Conservation (phyloP, 148 eudicot genomes). For the Camellia japonica region DNA sequence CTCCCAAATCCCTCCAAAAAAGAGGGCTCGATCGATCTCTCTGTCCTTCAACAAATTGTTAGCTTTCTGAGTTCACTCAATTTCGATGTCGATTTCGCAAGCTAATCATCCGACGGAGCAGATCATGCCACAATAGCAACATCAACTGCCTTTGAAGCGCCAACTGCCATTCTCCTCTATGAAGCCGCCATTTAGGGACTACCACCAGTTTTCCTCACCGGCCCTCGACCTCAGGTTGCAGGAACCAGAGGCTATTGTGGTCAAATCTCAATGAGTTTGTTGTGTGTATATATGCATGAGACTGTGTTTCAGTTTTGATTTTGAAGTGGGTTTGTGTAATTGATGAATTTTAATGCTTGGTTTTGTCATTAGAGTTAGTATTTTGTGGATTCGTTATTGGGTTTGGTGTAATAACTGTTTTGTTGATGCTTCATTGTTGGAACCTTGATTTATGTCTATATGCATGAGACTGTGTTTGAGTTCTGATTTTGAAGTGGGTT, state of each 20-base stretch:
- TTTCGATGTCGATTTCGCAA: constrained; percentile 28
- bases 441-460: too few relatives aligned
- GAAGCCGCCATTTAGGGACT: constrained; percentile 73
- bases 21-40: constrained; percentile 18
- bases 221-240: constrained; percentile 15
- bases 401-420: too few relatives aligned
- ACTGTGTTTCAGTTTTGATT: background rate
- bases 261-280: constrained; percentile 58
- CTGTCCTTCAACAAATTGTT: background rate
- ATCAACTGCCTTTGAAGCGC: constrained; percentile 26
- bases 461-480: too few relatives aligned
- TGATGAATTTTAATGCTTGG: background rate
- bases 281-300: background rate
- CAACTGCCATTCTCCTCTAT: constrained; percentile 54
- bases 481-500: too few relatives aligned
- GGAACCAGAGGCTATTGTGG: constrained; percentile 51
- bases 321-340: background rate
- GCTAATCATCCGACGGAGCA: constrained; percentile 32
- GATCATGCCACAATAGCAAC: constrained; percentile 24
- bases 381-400: background rate
- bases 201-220: constrained; percentile 57
- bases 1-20: background rate
- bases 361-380: background rate
- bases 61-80: constrained; percentile 1
- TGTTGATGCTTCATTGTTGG: too few relatives aligned